Evolutionary conservation across 2,329 filamentous ascomycete species (phyloP), one percentile per base, ranked within the genome.

Genomic region (Aspergillus neoniger): DNA sequence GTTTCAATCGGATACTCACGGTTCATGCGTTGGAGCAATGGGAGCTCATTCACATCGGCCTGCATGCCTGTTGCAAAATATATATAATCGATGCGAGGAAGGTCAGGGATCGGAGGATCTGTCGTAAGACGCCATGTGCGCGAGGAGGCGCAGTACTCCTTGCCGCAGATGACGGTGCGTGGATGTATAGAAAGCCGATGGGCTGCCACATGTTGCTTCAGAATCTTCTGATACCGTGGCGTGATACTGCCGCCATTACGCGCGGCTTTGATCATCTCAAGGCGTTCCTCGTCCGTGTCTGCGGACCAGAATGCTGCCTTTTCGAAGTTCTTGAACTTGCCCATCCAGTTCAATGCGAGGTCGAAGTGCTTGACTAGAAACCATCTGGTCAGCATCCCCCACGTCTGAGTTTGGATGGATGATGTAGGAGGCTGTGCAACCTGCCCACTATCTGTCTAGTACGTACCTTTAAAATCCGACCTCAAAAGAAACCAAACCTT

Each of bases 261-360:
- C 0, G 91, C 91, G 48, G 80, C 75, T 64, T 82, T 81, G 63
- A 91, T 82, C 74, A 91, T 89, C 38, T 86, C 81, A 30, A 88
- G 81, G 2, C 90, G 83, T 73, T 93, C 84, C 68, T 86, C 83
- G 61, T 91, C 88, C 5, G 84, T 85, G 66, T 92, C 89, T 3
- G 89, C 89, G 6, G 85, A 86, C 88, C 90, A 93, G 74, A 93
- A 95, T 0, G 83, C 82, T 0, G 90, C 88, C 71, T 93, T 90
- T 66, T 91, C 86, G 57, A 86, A 84, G 71, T 94, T 94, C 58
- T 88, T 87, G 74, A 90, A 94, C 72, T 94, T 94, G 9, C 88
- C 89, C 74, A 94, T 89, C 91, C 91, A 95, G 51, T 85, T 83
- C 1, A 94, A 81, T 59, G 88, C 85, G 23, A 94, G 83, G 67